Evolutionary conservation across 768 basidiomycete species (phyloP), one percentile per base, ranked within the genome.

Genomic region (Fistulinella prunicolor): DNA sequence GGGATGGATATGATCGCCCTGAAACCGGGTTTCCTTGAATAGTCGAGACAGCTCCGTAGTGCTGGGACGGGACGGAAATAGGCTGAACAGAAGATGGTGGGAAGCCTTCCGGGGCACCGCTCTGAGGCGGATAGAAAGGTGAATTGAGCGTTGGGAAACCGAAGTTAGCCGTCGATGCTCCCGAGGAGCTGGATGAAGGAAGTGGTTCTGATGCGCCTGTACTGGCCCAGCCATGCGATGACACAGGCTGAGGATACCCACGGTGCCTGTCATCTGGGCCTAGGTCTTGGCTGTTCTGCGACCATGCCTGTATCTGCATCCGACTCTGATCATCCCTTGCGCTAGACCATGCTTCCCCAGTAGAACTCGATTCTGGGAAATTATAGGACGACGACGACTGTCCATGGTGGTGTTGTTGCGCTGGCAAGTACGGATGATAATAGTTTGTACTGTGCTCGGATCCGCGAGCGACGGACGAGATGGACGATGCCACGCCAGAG

Each of bases 81-180:
- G 72, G 58, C 19, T 68, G 64, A 44, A 69, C 60, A 39, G 69
- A 57, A 34, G 60, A 57, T 16, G 69, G 48, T 47, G 69, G 56
- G 49, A 65, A 64, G 44, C 59, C 58, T 20, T 66, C 59, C 43
- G 70, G 65, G 7, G 67, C 30, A 47, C 67, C 61, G 41, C 61
- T 61, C 44, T 70, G 67, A 36, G 55, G 53, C 19, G 82, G 82
- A 61, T 73, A 80, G 66, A 81, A 83, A 10, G 82, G 76, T 9
- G 80, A 73, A 52, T 65, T 80, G 32, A 82, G 72, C 14, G 82
- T 83, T 35, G 78, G 76, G 60, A 83, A 76, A 42, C 55, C 36
- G 57, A 60, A 75, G 38, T 37, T 49, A 30, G 64, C 58, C 30
- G 63, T 28, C 22, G 60, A 23, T 8, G 56, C 17, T 21, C 53